Evolutionary conservation across 257 asterid genomes (phyloP).

Genomic region (Lycium barbarum): DNA sequence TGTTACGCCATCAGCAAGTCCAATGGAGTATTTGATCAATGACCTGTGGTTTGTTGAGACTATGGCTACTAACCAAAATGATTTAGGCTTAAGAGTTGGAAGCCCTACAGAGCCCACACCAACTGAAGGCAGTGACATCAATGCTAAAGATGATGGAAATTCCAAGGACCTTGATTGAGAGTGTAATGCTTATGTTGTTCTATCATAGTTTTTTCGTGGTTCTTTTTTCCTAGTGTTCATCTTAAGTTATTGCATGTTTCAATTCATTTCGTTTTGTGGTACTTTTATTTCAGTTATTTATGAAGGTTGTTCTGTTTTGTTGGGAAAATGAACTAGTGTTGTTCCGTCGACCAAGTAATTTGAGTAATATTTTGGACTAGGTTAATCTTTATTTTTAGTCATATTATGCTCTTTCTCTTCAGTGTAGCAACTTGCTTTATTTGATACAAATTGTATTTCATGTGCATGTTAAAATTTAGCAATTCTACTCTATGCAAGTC

Average conservation of each 20-base stretch:
- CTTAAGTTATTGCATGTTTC: not conserved
- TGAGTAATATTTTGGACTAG: not conserved
- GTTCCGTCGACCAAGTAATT: not conserved
- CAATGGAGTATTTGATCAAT: not conserved
- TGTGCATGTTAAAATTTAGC: not conserved
- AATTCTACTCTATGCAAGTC: not conserved
- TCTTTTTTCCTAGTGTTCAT: not conserved
- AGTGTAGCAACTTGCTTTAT: not conserved
- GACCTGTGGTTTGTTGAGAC: not conserved
- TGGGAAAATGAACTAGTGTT: not conserved
- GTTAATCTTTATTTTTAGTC: not conserved
- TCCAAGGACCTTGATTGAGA: conserved; percentile 7
- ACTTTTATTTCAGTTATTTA: not conserved
- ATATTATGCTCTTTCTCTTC: not conserved
- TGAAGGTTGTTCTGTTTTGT: not conserved
- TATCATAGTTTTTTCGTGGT: not conserved
- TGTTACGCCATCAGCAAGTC: not conserved
- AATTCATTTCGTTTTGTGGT: not conserved
- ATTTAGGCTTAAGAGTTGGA: not conserved
- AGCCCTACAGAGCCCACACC: not conserved
- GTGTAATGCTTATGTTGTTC: not conserved
- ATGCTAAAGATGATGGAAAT: not conserved
- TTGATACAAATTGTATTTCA: not conserved
- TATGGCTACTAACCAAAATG: not conserved
- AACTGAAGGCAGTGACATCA: not conserved